Conservation (phyloP, 306 rosid genomes). For the Citrullus mucosospermus region DNA sequence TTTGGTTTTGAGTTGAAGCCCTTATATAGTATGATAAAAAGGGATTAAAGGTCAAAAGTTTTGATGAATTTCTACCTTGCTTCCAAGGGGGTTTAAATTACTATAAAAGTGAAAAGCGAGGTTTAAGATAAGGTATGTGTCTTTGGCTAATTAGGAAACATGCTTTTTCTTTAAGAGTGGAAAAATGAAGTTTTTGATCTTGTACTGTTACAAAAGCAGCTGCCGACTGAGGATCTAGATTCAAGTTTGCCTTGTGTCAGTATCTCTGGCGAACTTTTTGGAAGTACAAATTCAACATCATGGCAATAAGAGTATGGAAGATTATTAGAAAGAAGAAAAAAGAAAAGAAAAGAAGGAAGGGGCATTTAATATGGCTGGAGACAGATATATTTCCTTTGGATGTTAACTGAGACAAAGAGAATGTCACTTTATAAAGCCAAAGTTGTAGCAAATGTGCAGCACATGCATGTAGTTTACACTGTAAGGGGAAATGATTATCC, state of each 20-base stretch:
- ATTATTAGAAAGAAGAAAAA: background rate
- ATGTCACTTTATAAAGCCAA: constrained; percentile 1
- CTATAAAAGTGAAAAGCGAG: constrained; percentile 10
- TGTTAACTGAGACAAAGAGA: background rate
- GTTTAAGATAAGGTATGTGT: constrained; percentile 18
- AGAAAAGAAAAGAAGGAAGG: background rate
- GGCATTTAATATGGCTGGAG: background rate
- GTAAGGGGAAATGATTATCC: too few species aligned
- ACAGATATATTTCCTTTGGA: background rate
- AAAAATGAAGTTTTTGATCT: background rate
- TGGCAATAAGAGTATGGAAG: background rate
- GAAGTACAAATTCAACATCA: background rate
- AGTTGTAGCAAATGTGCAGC: background rate
- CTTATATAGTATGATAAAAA: constrained; percentile 1
- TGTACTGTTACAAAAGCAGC: background rate
- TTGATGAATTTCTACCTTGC: constrained; percentile 39
- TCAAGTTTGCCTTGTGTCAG: background rate
- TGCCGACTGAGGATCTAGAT: background rate
- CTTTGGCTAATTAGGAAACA: background rate
- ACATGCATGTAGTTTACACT: background rate
- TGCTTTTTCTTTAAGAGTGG: background rate
- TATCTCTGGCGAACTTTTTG: background rate
- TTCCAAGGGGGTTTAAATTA: constrained; percentile 25
- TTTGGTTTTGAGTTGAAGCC: background rate
- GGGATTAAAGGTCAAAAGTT: background rate